phyloP scores from a whole-genome alignment of 192 early-diverging fungal species.

The Umbelopsis vinacea region DNA sequence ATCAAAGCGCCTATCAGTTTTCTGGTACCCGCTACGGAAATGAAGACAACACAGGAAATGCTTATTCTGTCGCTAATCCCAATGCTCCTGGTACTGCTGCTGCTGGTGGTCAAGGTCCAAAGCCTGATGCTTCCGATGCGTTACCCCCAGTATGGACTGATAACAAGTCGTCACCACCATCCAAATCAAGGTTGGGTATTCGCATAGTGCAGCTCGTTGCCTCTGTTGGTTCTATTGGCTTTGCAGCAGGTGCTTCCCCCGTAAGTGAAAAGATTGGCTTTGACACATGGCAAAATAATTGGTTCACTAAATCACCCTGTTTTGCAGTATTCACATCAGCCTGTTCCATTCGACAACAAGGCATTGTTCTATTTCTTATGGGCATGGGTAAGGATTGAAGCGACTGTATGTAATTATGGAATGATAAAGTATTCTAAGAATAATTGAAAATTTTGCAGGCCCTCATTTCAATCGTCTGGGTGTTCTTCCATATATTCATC shows the following conservation, averaged over 20 bases:
- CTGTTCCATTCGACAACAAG: constrained; percentile 33
- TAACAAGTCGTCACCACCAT: constrained; percentile 12
- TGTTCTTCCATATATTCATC: constrained; percentile 24
- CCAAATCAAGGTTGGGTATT: constrained; percentile 26
- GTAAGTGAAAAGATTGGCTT: constrained; percentile 26
- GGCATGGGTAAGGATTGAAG: constrained; percentile 31
- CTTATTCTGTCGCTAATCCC: not conserved
- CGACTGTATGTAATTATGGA: not conserved
- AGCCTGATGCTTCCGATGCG: constrained; percentile 15
- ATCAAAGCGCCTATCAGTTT: constrained; percentile 30
- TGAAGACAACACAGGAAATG: not conserved
- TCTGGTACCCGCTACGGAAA: constrained; percentile 40
- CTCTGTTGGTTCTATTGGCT: constrained; percentile 37
- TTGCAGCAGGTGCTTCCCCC: constrained; percentile 42
- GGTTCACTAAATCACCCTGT: not conserved
- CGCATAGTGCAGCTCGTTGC: constrained; percentile 39
- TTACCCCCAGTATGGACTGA: constrained; percentile 16
- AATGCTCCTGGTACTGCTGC: not conserved
- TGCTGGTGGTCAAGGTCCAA: not conserved
- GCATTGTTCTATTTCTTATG: constrained; percentile 41
- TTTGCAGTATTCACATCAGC: constrained; percentile 26
- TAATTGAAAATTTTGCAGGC: constrained; percentile 14
- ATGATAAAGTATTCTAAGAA: not conserved
- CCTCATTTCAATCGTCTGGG: constrained; percentile 25
- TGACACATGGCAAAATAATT: not conserved